Percentiles rank a stretch among this genome's conserved stretches.
These are phyloP conservation scores for Tardiomyces depauwii DNA, from an alignment of 1,139 yeast genomes.

Conservation along the genomic window DNA sequence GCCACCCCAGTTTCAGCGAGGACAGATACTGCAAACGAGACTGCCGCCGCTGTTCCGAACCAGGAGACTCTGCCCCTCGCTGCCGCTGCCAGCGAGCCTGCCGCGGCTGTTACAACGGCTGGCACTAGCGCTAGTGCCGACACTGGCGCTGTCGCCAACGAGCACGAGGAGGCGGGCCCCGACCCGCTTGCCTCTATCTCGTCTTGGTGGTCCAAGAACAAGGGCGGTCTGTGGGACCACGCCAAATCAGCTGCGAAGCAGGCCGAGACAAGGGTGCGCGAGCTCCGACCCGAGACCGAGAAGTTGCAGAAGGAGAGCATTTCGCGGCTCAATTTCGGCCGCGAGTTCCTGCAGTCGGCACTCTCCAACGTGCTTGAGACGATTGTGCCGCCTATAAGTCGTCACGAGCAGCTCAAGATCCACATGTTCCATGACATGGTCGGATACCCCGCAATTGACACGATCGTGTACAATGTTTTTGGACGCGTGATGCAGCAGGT, in stretches of 20 bases:
- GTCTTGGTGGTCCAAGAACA: conserved; percentile 49
- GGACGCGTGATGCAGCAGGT: conserved; percentile 83
- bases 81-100: conserved; percentile 3
- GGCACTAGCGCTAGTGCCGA: conserved; percentile 1
- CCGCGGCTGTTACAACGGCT: conserved; percentile 4
- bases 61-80: conserved; percentile 1
- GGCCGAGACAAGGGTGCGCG: conserved; percentile 31
- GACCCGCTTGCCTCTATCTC: conserved; percentile 65
- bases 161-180: conserved; percentile 4
- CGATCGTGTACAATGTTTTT: conserved; percentile 56
- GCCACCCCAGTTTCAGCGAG: conserved; percentile 4
- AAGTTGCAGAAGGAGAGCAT: conserved; percentile 13
- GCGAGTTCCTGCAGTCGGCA: conserved; percentile 29
- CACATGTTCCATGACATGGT: conserved; percentile 78
- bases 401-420: conserved; percentile 67
- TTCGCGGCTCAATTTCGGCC: conserved; percentile 15
- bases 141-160: conserved; percentile 5
- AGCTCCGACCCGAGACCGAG: conserved; percentile 20
- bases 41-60: conserved; percentile 1
- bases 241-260: conserved; percentile 58
- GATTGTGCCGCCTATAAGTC: conserved; percentile 42
- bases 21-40: conserved; percentile 4
- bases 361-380: conserved; percentile 37
- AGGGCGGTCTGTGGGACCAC: conserved; percentile 33
- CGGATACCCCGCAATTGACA: conserved; percentile 57